phyloP scores from a whole-genome alignment of 352 stramenopile genomes.

The Thalassiosira hispida region DNA sequence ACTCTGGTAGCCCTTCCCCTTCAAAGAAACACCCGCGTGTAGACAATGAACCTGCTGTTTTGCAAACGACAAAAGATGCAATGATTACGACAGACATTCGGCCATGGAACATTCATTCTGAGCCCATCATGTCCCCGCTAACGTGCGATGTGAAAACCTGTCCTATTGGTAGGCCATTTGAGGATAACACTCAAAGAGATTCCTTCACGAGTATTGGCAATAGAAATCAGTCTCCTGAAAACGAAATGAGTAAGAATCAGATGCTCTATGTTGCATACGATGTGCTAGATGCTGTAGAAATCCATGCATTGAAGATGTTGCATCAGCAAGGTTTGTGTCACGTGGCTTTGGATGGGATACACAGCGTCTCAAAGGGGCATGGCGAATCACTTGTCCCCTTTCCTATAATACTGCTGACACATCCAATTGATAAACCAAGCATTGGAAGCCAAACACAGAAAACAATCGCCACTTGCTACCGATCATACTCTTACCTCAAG shows the following conservation, averaged over 20 bases:
- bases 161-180: not conserved
- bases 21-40: not conserved
- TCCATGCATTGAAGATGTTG: slow-evolving; percentile 20
- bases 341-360: slow-evolving; percentile 18
- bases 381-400: slow-evolving; percentile 1
- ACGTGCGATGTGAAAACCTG: slow-evolving; percentile 17
- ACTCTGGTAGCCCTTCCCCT: not conserved
- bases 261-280: slow-evolving; percentile 25
- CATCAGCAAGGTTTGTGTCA: slow-evolving; percentile 20
- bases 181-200: slow-evolving; percentile 1
- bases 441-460: not conserved
- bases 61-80: not conserved
- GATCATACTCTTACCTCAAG: slow-evolving; percentile 41
- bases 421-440: slow-evolving; percentile 27
- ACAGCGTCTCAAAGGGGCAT: not conserved
- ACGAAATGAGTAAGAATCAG: not conserved
- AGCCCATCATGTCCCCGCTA: slow-evolving; percentile 13
- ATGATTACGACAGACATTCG: slow-evolving; percentile 5
- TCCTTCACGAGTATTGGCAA: not conserved
- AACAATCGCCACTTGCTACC: slow-evolving; percentile 12
- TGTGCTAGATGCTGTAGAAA: slow-evolving; percentile 30
- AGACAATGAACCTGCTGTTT: not conserved
- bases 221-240: slow-evolving; percentile 13
- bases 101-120: not conserved
- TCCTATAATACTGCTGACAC: slow-evolving; percentile 34